A percentile compares a stretch with the other conserved stretches of the same genome.
These are phyloP conservation scores for Venturia carpophila DNA, from an alignment of 2,329 filamentous ascomycete species.

Conservation along the genomic window DNA sequence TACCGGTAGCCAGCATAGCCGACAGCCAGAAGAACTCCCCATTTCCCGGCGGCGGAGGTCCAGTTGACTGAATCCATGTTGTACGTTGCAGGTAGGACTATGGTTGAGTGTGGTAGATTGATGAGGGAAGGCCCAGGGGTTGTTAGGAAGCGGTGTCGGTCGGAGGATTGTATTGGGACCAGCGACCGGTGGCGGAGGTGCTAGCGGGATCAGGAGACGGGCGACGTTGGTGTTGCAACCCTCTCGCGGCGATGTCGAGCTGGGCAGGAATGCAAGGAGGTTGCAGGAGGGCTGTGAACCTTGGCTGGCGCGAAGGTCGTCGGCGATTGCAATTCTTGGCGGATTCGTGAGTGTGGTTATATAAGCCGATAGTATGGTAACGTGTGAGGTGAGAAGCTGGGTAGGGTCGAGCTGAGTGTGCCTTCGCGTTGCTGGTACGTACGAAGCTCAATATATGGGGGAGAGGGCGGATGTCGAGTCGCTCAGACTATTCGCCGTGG, in stretches of 20 bases:
- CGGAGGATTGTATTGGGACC: not conserved
- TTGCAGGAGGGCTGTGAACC: not conserved
- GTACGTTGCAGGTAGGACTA: not conserved
- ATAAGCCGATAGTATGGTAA: not conserved
- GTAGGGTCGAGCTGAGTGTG: no score
- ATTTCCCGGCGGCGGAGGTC: conserved; percentile 6
- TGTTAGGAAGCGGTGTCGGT: not conserved
- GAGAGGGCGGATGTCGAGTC: not conserved
- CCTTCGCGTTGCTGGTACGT: not conserved
- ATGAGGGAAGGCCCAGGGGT: not conserved
- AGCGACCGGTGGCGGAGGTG: not conserved
- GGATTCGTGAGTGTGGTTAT: not conserved
- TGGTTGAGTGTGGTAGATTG: not conserved
- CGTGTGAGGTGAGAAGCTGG: not conserved
- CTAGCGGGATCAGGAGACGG: not conserved
- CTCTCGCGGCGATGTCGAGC: not conserved
- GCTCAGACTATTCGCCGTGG: not conserved
- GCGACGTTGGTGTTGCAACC: not conserved
- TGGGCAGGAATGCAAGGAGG: not conserved
- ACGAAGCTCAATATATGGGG: not conserved
- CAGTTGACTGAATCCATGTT: conserved; percentile 13
- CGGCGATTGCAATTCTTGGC: not conserved
- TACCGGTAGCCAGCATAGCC: conserved; percentile 13
- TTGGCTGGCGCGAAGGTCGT: not conserved
- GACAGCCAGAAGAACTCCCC: not conserved